These are phyloP conservation scores for Colletotrichum musicola DNA, from an alignment of 2,329 filamentous ascomycete species.

Conservation along the genomic window DNA sequence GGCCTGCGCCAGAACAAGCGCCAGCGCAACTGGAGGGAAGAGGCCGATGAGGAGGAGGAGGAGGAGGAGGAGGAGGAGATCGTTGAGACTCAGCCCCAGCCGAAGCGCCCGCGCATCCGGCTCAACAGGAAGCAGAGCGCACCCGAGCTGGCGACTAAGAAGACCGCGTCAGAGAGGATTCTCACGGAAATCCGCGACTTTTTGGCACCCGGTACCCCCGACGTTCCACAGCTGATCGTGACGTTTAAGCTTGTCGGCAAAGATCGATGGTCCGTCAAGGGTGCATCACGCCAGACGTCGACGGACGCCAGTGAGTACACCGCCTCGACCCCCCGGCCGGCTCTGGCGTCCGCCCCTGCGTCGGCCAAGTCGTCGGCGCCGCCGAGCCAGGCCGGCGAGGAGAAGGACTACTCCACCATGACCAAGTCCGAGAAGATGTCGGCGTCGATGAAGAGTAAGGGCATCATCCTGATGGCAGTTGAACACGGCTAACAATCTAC, in stretches of 20 bases:
- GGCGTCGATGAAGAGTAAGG: conserved; percentile 73
- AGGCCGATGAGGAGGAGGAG: conserved; percentile 59
- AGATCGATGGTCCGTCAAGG: conserved; percentile 29
- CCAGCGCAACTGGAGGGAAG: conserved; percentile 65
- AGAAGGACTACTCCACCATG: conserved; percentile 72
- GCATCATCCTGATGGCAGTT: background rate
- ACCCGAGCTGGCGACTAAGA: conserved; percentile 20
- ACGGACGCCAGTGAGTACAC: conserved; percentile 31
- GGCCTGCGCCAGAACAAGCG: conserved; percentile 53
- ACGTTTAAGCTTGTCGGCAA: conserved; percentile 35
- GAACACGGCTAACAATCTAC: conserved; percentile 43
- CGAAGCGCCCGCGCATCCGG: conserved; percentile 46
- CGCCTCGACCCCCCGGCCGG: conserved; percentile 28
- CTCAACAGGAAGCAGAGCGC: conserved; percentile 37
- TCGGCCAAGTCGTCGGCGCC: conserved; percentile 37
- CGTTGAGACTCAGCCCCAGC: conserved; percentile 50
- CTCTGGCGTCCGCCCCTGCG: conserved; percentile 33
- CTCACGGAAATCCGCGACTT: conserved; percentile 29
- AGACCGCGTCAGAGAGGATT: conserved; percentile 20
- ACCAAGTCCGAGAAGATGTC: conserved; percentile 76
- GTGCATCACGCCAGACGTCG: conserved; percentile 33
- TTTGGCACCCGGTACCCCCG: conserved; percentile 8
- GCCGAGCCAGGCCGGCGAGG: conserved; percentile 46
- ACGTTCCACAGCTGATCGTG: conserved; percentile 18
- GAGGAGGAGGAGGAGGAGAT: conserved; percentile 49